Base-by-base conservation (phyloP, 805 yeast genomes). In the Myxozyma nipponensis region DNA sequence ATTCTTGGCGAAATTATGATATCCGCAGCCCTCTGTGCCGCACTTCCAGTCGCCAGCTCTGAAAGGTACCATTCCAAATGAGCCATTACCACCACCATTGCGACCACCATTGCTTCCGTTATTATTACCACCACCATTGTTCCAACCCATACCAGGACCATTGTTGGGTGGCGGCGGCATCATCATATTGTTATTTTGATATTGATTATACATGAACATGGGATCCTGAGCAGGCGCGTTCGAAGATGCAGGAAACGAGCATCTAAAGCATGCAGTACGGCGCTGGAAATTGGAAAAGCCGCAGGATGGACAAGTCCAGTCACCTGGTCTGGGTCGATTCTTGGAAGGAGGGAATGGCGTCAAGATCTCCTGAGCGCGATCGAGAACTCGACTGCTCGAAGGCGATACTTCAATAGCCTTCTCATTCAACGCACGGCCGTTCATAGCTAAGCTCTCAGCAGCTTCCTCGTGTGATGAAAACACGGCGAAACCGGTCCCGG, bases 31-130 rank as follows among this genome's bases (percentile, higher is more conserved):
- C 48, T 84, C 90, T 56, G 78, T 81, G 24, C 78, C 73, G 72
- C 96, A 90, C 67, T 88, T 89, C 96, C 96, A 90, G 69, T 89
- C 97, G 46, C 96, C 96, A 2, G 96, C 96, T 61, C 97, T 77
- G 69, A 90, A 90, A 26, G 96, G 96, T n/a, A 90, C 95, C 61
- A 79, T 72, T 3, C 74, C 76, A 46, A 51, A 52, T 22, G 54
- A 44, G 23, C 52, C 56, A 42, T 57, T 60, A 42, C 58, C 58
- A 41, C 48, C 59, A 39, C 59, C 56, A 45, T 63, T 61, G 47
- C 57, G 59, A 15, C 50, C 43, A 18, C 47, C 50, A 15, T 34
- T 50, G 39, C 42, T 51, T 46, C 43, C 51, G 41, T 49, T 52
- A 43, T 56, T 57, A 46, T 55, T 55, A 42, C 46, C 58, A 47